Evolutionary conservation across 305 asterid genomes (phyloP), one percentile per base, ranked within the genome.

Genomic region (Fraxinus paxiana): DNA sequence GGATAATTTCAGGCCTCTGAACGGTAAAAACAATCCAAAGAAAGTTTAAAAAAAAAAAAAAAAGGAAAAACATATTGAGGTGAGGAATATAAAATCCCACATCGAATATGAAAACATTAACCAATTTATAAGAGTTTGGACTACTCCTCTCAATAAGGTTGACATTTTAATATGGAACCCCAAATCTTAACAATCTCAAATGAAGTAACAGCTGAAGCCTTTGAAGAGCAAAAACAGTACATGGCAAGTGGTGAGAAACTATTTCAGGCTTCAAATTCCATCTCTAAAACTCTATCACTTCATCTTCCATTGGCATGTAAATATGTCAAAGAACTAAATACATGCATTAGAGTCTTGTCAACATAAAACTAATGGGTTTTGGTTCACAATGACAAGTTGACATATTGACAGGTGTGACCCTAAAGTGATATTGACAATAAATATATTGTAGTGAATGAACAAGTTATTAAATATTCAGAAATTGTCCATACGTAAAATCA

Each of bases 1-100:
- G 84, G 81, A 91, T 85, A 83, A 96, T 83, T 85, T 94, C 98
- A 77, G 90, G 90, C 86, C 97, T 91, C 99, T 96, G 94, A 71
- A 81, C 80, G 81, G 78, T 79, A 81, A 79, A 77, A 77, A 37
- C 30, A 59, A 65, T 17, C 33, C 28, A 72, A 48, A 86, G 37
- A 73, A 56, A 84, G 51, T 41, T 28, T 1, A 3, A 31, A 31
- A 31, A 31, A 31, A 31, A 31, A 31, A 78, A 73, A 75, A 73
- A 79, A 43, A 38, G 59, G 17, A 63, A 63, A 8, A 22, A 26
- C 33, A 63, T 63, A 24, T 70, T 51, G 24, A 41, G 80, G 80
- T 31, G 7, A 61, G 46, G 71, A 80, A 30, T 31, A 3, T 31
- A 31, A 31, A 31, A 3, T 2, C 34, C 34, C 34, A 31, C 34